Percentiles rank a stretch among this genome's conserved stretches.
Conservation (phyloP, 441 rosid genomes). For the Geranium incanum region DNA sequence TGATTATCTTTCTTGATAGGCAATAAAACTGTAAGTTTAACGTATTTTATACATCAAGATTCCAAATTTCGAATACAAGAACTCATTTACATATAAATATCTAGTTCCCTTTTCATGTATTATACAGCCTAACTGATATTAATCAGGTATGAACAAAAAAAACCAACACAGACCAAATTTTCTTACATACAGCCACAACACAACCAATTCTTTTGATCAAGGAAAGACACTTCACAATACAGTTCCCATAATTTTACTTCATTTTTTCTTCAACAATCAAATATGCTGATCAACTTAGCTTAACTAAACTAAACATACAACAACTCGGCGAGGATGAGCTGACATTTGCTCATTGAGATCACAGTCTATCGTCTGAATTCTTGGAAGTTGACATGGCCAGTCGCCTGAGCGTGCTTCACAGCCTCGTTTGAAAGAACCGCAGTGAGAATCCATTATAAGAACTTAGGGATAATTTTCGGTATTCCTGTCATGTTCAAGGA, state of each 20-base stretch:
- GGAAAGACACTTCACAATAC: constrained; percentile 5
- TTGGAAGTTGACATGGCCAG: constrained; percentile 87
- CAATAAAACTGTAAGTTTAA: too few relatives aligned
- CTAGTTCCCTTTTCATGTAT: too few relatives aligned
- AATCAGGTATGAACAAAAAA: too few relatives aligned
- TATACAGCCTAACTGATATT: too few relatives aligned
- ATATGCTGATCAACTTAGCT: background rate
- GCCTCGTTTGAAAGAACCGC: constrained; percentile 46
- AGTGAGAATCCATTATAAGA: background rate
- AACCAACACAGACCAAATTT: background rate
- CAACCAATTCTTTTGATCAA: background rate
- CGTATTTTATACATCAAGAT: too few relatives aligned
- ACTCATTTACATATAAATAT: too few relatives aligned
- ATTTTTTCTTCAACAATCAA: constrained; percentile 12
- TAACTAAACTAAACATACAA: background rate
- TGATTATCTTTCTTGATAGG: too few relatives aligned
- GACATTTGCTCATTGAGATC: background rate
- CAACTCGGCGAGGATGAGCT: background rate
- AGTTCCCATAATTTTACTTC: background rate
- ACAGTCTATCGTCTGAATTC: constrained; percentile 48
- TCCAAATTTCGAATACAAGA: too few relatives aligned
- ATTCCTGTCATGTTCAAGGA: constrained; percentile 17
- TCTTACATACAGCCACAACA: background rate
- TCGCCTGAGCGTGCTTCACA: constrained; percentile 81
- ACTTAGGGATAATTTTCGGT: background rate